Percentiles rank a stretch among this genome's conserved stretches.
These are phyloP conservation scores for Tubosaeta brunneosetosa DNA, from an alignment of 768 basidiomycete genomes.

Conservation along the genomic window DNA sequence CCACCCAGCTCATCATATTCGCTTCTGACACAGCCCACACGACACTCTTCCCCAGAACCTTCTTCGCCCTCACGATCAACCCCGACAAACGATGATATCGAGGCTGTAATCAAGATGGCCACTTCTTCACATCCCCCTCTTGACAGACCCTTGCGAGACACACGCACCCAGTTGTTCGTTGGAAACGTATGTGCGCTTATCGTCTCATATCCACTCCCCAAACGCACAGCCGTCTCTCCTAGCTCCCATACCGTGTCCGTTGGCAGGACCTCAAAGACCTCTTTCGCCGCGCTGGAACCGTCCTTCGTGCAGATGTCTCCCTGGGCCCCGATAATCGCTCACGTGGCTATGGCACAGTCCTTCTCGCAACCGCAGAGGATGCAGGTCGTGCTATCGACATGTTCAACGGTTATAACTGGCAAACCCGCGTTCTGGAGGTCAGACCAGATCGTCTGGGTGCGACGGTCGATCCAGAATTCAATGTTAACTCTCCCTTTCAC, in stretches of 20 bases:
- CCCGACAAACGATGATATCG: conserved; percentile 81
- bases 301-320: conserved; percentile 73
- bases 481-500: conserved; percentile 9
- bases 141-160: conserved; percentile 65
- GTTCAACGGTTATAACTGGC: conserved; percentile 98
- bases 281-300: conserved; percentile 91
- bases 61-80: conserved; percentile 13
- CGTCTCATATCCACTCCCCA: background rate
- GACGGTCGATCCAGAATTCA: conserved; percentile 22
- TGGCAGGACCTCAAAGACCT: conserved; percentile 99
- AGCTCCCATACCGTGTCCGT: conserved; percentile 95
- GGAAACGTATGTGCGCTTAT: conserved; percentile 68
- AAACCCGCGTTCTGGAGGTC: conserved; percentile 87
- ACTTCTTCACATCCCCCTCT: conserved; percentile 59
- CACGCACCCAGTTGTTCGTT: conserved; percentile 91
- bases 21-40: conserved; percentile 9
- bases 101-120: conserved; percentile 89
- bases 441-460: conserved; percentile 71
- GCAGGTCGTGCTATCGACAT: conserved; percentile 92
- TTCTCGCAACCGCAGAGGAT: conserved; percentile 92
- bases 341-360: conserved; percentile 90
- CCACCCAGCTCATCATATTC: background rate
- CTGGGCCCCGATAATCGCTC: conserved; percentile 87
- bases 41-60: conserved; percentile 5
- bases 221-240: background rate